A percentile compares a stretch with the other conserved stretches of the same genome.
Conservation (phyloP, 2,329 filamentous ascomycete species). For the Colletotrichum sublineola region DNA sequence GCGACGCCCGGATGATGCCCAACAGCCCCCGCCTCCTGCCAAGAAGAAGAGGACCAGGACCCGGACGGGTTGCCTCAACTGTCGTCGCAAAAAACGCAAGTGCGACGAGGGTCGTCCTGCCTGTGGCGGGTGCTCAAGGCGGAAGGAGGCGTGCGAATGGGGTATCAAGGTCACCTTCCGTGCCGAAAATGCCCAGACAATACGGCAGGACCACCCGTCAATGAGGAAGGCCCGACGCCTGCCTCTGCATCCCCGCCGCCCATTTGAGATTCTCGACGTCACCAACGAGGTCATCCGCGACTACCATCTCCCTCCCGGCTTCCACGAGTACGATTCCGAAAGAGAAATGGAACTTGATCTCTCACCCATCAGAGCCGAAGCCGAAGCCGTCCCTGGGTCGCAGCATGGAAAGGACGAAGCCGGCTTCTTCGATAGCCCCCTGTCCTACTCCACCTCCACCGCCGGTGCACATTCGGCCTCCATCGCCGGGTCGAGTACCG, state of each 20-base stretch:
- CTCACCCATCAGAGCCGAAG: background rate
- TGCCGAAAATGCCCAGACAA: constrained; percentile 52
- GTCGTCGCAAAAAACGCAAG: constrained; percentile 55
- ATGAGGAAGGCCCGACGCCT: constrained; percentile 50
- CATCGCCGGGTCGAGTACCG: constrained; percentile 15
- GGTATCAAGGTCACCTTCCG: constrained; percentile 55
- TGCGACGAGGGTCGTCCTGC: constrained; percentile 54
- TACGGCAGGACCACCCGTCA: constrained; percentile 51
- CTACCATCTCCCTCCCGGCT: constrained; percentile 47
- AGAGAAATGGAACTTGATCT: constrained; percentile 16
- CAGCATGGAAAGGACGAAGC: constrained; percentile 13
- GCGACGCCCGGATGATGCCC: constrained; percentile 20
- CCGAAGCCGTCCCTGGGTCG: background rate
- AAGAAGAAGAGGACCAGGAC: constrained; percentile 51
- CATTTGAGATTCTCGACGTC: constrained; percentile 54
- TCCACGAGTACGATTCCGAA: constrained; percentile 35
- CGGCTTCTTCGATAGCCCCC: constrained; percentile 26
- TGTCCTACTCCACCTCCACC: constrained; percentile 34
- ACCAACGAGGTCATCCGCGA: constrained; percentile 55
- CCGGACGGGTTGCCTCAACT: constrained; percentile 54
- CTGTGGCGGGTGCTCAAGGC: constrained; percentile 52
- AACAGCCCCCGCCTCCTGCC: constrained; percentile 14
- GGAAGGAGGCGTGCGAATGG: constrained; percentile 53
- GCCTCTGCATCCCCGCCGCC: constrained; percentile 45
- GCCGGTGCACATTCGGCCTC: constrained; percentile 23